phyloP scores from a whole-genome alignment of 2,329 filamentous ascomycete species.

The Bipolaris bicolor region DNA sequence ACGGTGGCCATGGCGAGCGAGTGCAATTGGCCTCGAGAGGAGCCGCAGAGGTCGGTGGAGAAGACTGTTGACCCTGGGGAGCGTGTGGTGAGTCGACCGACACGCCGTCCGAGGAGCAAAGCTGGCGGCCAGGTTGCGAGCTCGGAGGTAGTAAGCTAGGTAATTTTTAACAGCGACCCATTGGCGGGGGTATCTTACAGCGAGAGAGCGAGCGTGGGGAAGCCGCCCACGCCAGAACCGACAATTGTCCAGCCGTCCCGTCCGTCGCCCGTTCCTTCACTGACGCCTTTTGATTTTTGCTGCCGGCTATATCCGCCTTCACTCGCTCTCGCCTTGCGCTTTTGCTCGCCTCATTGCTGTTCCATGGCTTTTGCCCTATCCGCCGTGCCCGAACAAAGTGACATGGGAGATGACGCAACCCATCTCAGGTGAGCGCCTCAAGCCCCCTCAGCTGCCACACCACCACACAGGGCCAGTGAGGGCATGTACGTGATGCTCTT shows the following conservation, averaged over 20 bases:
- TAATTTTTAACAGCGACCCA: slow-evolving; percentile 31
- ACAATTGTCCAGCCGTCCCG: background rate
- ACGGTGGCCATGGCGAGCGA: slow-evolving; percentile 56
- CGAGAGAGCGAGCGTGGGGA: slow-evolving; percentile 42
- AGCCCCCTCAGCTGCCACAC: slow-evolving; percentile 13
- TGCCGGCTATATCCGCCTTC: background rate
- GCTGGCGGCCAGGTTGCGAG: slow-evolving; percentile 32
- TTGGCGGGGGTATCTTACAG: slow-evolving; percentile 20
- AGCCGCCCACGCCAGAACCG: slow-evolving; percentile 21
- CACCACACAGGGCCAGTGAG: background rate
- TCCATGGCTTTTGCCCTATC: too few species aligned
- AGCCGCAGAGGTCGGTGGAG: slow-evolving; percentile 19
- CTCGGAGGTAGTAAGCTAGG: slow-evolving; percentile 30
- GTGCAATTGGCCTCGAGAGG: slow-evolving; percentile 38
- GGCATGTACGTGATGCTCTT: too few species aligned
- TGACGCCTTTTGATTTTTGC: background rate
- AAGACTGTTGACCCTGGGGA: slow-evolving; percentile 20
- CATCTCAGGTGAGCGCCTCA: slow-evolving; percentile 17
- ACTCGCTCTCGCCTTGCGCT: background rate
- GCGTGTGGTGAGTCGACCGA: slow-evolving; percentile 32
- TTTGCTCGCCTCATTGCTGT: slow-evolving; percentile 19
- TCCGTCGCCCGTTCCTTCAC: background rate
- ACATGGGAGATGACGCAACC: slow-evolving; percentile 2
- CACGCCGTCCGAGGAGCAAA: slow-evolving; percentile 24
- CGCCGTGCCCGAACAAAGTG: too few species aligned